Percentiles rank a stretch among this genome's conserved stretches.
Conservation (phyloP, 2,329 filamentous ascomycete genomes). For the Aspergillus sp. region DNA sequence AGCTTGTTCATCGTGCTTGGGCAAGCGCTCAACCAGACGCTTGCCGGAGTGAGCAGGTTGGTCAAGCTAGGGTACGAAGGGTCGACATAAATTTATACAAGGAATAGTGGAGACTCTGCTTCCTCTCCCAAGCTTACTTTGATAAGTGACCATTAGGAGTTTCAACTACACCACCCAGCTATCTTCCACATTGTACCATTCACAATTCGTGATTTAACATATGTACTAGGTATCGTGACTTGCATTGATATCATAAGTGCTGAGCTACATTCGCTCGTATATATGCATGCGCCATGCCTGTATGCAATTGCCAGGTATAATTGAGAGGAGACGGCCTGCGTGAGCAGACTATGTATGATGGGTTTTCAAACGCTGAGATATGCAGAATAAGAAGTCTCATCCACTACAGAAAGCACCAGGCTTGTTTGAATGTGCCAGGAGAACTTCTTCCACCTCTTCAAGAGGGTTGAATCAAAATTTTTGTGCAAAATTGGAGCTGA, state of each 20-base stretch:
- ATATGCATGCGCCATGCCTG: constrained; percentile 2
- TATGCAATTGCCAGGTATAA: neutral
- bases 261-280: constrained; percentile 8
- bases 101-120: too few relatives aligned
- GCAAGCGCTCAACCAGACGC: neutral
- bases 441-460: neutral
- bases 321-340: neutral
- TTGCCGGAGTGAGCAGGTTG: neutral
- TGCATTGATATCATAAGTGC: neutral
- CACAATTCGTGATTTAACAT: neutral
- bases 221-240: neutral
- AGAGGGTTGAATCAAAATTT: neutral
- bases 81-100: too few relatives aligned
- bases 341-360: neutral
- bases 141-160: too few relatives aligned
- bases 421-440: neutral
- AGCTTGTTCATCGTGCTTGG: neutral
- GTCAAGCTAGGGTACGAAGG: too few relatives aligned
- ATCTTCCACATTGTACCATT: neutral
- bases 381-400: neutral
- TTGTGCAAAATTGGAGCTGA: neutral
- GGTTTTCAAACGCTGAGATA: constrained; percentile 10
- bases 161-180: too few relatives aligned
- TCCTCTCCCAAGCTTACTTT: too few relatives aligned
- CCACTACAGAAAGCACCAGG: constrained; percentile 8